Evolutionary conservation across 192 early-diverging fungal species (phyloP), one percentile per base, ranked within the genome.

Genomic region (Rhizoclosmatium sp.): DNA sequence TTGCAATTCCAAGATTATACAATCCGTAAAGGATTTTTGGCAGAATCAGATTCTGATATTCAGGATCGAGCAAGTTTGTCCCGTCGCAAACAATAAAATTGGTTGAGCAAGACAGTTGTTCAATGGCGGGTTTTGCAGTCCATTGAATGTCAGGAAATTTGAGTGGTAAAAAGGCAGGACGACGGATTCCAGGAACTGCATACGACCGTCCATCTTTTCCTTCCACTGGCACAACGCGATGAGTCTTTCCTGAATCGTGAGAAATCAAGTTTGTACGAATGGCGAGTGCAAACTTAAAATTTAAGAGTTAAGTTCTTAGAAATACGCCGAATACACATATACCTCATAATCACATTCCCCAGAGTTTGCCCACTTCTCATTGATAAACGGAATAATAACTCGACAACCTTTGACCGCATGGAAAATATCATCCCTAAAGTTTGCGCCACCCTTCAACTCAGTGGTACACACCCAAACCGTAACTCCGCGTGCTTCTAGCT

Each of bases 291-390:
- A 31, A 31, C 31, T 31, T 31, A 31, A 31, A 31, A 31, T 31
- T 31, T 31, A 31, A 31, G 31, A 31, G 31, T 31, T 31, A 31
- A 31, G 31, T 31, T 31, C 31, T 31, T 31, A 31, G 31, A 31
- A 31, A 31, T 31, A 31, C 31, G 0, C 31, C 31, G 31, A 31
- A 31, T 0, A 31, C 31, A 31, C 31, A 0, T 0, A 31, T 31
- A 71, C 71, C 51, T 79, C 78, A 46, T 21, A 3, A 51, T 79
- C 65, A 49, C 78, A 79, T 79, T 79, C 78, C n/a, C 78, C 78
- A 40, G 67, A 71, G 0, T 71, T 41, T 16, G n/a, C 19, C 78
- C 78, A 79, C 23, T 61, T 68, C 16, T 59, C 14, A 45, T 71
- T 79, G 54, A 79, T 47, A 16, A 79, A 71, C 39, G 78, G 58